Evolutionary conservation across 2,329 filamentous ascomycete species (phyloP).

Genomic region (Diaporthe ampelina): DNA sequence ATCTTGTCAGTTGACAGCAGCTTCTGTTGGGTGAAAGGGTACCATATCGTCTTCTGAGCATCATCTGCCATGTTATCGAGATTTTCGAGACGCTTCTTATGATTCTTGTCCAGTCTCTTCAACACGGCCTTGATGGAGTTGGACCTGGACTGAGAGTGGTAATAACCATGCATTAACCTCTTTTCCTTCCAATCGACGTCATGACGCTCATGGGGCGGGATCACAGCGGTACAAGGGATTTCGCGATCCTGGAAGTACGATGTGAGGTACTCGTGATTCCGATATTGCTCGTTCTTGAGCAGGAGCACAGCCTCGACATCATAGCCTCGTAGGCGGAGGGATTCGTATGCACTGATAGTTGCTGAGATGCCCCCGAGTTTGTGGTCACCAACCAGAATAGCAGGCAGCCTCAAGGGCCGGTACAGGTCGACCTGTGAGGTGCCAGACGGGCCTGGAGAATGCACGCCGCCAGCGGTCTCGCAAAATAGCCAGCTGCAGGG

Average conservation of each 20-base stretch:
- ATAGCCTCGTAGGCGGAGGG: conserved; percentile 82
- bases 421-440: conserved; percentile 85
- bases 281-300: conserved; percentile 75
- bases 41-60: conserved; percentile 81
- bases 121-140: conserved; percentile 11
- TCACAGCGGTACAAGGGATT: conserved; percentile 70
- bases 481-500: conserved; percentile 74
- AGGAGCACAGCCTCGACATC: conserved; percentile 79
- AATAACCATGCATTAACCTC: background rate
- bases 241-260: conserved; percentile 76
- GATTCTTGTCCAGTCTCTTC: background rate
- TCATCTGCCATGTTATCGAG: conserved; percentile 73
- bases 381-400: conserved; percentile 81
- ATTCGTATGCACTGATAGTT: conserved; percentile 86
- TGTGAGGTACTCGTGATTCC: conserved; percentile 76
- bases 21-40: conserved; percentile 87
- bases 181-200: conserved; percentile 60
- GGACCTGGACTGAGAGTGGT: background rate
- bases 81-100: conserved; percentile 64
- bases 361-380: conserved; percentile 84
- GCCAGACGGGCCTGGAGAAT: conserved; percentile 83
- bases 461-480: conserved; percentile 86
- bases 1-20: conserved; percentile 73
- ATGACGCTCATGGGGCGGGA: conserved; percentile 68
- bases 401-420: conserved; percentile 78